phyloP scores from a whole-genome alignment of 1,284 basidiomycete genomes.

The Ganoderma multipileum region DNA sequence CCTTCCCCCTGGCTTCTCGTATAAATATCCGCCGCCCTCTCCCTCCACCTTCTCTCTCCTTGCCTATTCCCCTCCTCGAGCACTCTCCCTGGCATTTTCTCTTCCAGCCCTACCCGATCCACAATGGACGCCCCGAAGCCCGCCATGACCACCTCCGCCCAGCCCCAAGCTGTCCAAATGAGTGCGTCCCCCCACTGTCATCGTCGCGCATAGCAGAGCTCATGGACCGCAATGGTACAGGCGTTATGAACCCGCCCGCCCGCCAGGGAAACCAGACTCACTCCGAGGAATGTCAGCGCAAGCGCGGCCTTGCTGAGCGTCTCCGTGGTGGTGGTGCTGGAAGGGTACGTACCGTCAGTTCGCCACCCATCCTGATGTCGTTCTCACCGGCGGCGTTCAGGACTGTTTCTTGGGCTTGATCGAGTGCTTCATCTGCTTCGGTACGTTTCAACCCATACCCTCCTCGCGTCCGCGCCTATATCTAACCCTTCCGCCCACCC shows the following conservation, averaged over 20 bases:
- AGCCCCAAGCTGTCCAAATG: slow-evolving; percentile 63
- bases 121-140: slow-evolving; percentile 44
- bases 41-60: not conserved
- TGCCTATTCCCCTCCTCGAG: not conserved
- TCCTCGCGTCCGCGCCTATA: not conserved
- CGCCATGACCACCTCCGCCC: slow-evolving; percentile 49
- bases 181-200: slow-evolving; percentile 45
- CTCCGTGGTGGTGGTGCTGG: slow-evolving; percentile 68
- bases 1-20: not conserved
- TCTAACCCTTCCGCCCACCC: not conserved
- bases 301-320: slow-evolving; percentile 50
- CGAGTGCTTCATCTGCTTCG: slow-evolving; percentile 71
- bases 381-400: slow-evolving; percentile 39
- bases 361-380: slow-evolving; percentile 3
- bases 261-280: slow-evolving; percentile 40
- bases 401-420: slow-evolving; percentile 67
- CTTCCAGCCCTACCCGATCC: slow-evolving; percentile 9
- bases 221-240: slow-evolving; percentile 33
- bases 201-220: not conserved
- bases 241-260: slow-evolving; percentile 47
- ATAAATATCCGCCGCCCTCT: slow-evolving; percentile 16
- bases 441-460: slow-evolving; percentile 43
- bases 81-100: slow-evolving; percentile 4
- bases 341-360: slow-evolving; percentile 48
- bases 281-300: slow-evolving; percentile 41